These are phyloP conservation scores for Botrytis aclada DNA, from an alignment of 2,329 filamentous ascomycete genomes.

Conservation along the genomic window DNA sequence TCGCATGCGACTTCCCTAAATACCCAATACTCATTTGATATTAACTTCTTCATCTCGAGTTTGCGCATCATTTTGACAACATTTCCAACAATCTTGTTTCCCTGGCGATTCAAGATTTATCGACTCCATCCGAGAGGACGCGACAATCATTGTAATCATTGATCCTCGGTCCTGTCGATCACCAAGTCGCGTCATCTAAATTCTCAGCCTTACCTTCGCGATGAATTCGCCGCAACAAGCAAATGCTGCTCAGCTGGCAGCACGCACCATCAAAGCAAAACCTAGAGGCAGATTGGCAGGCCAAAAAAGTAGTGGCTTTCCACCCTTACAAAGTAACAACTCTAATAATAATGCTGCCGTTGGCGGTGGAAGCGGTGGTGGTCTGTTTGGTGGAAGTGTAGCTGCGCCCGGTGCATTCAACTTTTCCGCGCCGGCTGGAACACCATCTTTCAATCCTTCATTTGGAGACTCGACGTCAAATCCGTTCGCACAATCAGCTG, in stretches of 20 bases:
- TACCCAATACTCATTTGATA: neutral
- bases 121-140: slow-evolving; percentile 6
- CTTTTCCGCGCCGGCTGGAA: slow-evolving; percentile 30
- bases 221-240: slow-evolving; percentile 33
- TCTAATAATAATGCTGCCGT: neutral
- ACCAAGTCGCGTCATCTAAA: slow-evolving; percentile 4
- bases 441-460: slow-evolving; percentile 20
- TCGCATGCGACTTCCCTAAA: slow-evolving; percentile 1
- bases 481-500: slow-evolving; percentile 12
- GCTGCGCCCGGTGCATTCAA: slow-evolving; percentile 31
- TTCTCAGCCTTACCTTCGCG: slow-evolving; percentile 7
- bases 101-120: neutral
- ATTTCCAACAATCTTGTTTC: neutral
- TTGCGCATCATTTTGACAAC: neutral
- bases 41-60: slow-evolving; percentile 1
- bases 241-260: slow-evolving; percentile 38
- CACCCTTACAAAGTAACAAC: slow-evolving; percentile 15
- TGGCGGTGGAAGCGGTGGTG: slow-evolving; percentile 23
- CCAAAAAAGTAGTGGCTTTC: slow-evolving; percentile 4
- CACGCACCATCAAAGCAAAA: slow-evolving; percentile 34
- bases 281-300: slow-evolving; percentile 21
- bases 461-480: slow-evolving; percentile 20
- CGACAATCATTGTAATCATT: slow-evolving; percentile 4
- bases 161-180: slow-evolving; percentile 5
- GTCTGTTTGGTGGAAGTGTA: slow-evolving; percentile 35